Conservation (phyloP, 2,329 filamentous ascomycete species). For the Colletotrichum karsti region DNA sequence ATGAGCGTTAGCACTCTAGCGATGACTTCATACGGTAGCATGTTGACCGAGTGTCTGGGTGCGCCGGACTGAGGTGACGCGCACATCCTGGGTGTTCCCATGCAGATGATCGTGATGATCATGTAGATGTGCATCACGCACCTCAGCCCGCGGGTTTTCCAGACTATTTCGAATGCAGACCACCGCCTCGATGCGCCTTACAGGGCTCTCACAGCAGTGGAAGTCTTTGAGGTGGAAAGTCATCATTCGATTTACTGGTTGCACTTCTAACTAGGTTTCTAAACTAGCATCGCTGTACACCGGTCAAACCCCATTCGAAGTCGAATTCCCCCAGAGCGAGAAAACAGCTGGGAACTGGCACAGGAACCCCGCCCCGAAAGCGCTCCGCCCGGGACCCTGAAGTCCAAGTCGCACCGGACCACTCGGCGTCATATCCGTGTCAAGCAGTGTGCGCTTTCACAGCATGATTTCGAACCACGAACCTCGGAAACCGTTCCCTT, state of each 20-base stretch:
- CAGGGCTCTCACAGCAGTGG: background rate
- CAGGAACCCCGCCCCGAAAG: too few species aligned
- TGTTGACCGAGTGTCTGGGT: constrained; percentile 16
- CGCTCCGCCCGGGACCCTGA: too few species aligned
- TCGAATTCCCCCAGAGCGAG: too few species aligned
- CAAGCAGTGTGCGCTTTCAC: background rate
- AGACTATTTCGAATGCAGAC: background rate
- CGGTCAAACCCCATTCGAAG: too few species aligned
- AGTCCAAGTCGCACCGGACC: background rate
- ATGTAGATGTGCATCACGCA: background rate
- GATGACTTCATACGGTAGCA: constrained; percentile 16
- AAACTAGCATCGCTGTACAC: too few species aligned
- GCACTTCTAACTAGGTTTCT: background rate
- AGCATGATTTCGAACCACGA: background rate
- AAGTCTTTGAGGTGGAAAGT: background rate
- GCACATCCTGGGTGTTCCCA: constrained; percentile 7
- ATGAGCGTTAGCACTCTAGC: background rate
- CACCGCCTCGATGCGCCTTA: constrained; percentile 5
- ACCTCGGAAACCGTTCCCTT: background rate
- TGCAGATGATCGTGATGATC: constrained; percentile 6
- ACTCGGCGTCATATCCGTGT: background rate
- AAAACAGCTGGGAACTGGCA: too few species aligned
- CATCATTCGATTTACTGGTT: background rate
- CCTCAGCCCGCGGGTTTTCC: background rate
- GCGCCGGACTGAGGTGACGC: constrained; percentile 1